Evolutionary conservation across 345 rosid species (phyloP).

Genomic region (Euphorbia tirucalli): DNA sequence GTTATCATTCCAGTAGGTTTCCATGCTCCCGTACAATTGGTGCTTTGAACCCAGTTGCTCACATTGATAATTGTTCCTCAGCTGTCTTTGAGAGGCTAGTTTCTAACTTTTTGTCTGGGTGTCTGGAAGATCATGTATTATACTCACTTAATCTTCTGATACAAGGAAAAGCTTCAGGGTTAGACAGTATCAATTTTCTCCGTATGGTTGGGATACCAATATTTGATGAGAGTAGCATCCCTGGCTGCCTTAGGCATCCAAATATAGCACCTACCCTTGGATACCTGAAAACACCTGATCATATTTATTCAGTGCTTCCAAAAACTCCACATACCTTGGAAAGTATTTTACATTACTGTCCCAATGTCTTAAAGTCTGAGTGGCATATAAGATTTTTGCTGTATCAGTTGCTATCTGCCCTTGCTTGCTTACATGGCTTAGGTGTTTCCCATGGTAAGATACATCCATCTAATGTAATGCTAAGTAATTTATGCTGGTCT

Average conservation of each 20-base stretch:
- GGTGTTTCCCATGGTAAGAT: slow-evolving; percentile 66
- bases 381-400: slow-evolving; percentile 66
- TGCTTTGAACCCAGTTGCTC: slow-evolving; percentile 66
- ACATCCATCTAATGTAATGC: slow-evolving; percentile 63
- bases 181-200: slow-evolving; percentile 55
- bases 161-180: slow-evolving; percentile 69
- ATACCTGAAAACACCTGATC: slow-evolving; percentile 43
- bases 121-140: slow-evolving; percentile 64
- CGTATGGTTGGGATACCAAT: slow-evolving; percentile 62
- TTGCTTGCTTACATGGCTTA: slow-evolving; percentile 65
- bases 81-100: slow-evolving; percentile 50
- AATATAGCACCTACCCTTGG: slow-evolving; percentile 72
- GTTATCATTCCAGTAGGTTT: slow-evolving; percentile 40
- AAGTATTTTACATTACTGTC: slow-evolving; percentile 70
- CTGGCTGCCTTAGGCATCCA: slow-evolving; percentile 77
- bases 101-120: slow-evolving; percentile 48
- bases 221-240: slow-evolving; percentile 40
- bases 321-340: slow-evolving; percentile 72
- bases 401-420: slow-evolving; percentile 75
- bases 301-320: slow-evolving; percentile 59
- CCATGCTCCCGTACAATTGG: slow-evolving; percentile 46
- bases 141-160: slow-evolving; percentile 52
- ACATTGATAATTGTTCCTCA: slow-evolving; percentile 39
- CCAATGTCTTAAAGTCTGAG: slow-evolving; percentile 59
- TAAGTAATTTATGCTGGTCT: slow-evolving; percentile 68